Evolutionary conservation across 1,284 basidiomycete species (phyloP).

Genomic region (Albatrellus sp.): DNA sequence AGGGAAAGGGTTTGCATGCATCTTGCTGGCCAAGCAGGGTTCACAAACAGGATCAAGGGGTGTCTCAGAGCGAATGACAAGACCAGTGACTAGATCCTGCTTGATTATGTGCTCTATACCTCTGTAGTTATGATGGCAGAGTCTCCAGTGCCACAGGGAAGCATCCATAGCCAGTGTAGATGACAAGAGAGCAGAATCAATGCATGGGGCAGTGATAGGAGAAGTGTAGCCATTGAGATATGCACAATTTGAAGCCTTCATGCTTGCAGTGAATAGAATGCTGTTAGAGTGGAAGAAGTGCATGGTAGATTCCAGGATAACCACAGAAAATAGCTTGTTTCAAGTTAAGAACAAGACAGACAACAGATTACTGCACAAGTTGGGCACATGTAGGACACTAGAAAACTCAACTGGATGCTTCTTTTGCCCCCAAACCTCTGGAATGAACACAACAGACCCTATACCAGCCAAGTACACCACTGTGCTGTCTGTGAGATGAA

Average conservation of each 20-base stretch:
- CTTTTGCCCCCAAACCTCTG: conserved; percentile 11
- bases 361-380: conserved; percentile 19
- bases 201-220: too few species aligned
- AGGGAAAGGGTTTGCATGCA: too few species aligned
- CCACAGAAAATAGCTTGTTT: conserved; percentile 7
- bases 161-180: too few species aligned
- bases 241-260: background rate
- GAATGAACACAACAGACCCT: conserved; percentile 20
- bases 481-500: conserved; percentile 18
- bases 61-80: too few species aligned
- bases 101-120: too few species aligned
- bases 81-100: too few species aligned
- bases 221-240: too few species aligned
- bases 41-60: too few species aligned
- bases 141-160: too few species aligned
- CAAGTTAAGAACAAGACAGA: conserved; percentile 16
- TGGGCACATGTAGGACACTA: conserved; percentile 22
- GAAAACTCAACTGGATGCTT: conserved; percentile 15
- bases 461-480: conserved; percentile 19
- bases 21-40: too few species aligned
- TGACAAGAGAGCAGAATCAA: too few species aligned
- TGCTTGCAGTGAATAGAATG: background rate
- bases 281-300: background rate
- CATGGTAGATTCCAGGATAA: conserved; percentile 4
- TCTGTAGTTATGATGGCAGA: too few species aligned